Conservation (phyloP, 495 filamentous ascomycete genomes). For the Penicillium mononematosum region DNA sequence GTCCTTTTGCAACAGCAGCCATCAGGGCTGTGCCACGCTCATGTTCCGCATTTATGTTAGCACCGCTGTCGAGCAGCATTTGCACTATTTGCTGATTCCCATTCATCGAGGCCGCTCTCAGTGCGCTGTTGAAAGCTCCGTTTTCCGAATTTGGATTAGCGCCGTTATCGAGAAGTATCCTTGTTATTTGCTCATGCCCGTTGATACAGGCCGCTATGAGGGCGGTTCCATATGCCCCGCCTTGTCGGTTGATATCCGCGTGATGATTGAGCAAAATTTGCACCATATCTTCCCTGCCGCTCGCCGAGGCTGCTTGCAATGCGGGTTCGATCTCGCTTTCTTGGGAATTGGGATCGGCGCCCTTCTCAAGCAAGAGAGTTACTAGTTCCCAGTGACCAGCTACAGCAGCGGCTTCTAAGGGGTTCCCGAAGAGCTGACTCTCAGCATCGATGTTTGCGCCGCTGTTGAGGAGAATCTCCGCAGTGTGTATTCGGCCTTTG, state of each 20-base stretch:
- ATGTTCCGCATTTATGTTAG: background rate
- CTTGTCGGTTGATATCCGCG: background rate
- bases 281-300: too few species aligned
- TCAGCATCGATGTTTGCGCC: background rate
- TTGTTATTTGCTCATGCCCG: too few species aligned
- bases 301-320: too few species aligned
- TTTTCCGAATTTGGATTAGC: too few species aligned
- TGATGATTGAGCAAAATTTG: background rate
- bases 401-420: background rate
- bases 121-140: too few species aligned
- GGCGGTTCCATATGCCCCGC: too few species aligned
- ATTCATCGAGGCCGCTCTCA: background rate
- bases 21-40: background rate
- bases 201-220: too few species aligned
- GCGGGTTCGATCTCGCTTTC: too few species aligned
- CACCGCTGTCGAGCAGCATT: background rate
- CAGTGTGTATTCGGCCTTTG: background rate
- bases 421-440: background rate
- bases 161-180: too few species aligned
- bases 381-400: background rate
- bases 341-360: background rate
- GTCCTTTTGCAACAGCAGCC: background rate
- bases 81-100: background rate
- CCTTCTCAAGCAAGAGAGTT: background rate
- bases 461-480: background rate